Percentiles rank a stretch among this genome's conserved stretches.
Evolutionary conservation across 2,329 filamentous ascomycete genomes (phyloP).

Genomic region (Thermoascus crustaceus): DNA sequence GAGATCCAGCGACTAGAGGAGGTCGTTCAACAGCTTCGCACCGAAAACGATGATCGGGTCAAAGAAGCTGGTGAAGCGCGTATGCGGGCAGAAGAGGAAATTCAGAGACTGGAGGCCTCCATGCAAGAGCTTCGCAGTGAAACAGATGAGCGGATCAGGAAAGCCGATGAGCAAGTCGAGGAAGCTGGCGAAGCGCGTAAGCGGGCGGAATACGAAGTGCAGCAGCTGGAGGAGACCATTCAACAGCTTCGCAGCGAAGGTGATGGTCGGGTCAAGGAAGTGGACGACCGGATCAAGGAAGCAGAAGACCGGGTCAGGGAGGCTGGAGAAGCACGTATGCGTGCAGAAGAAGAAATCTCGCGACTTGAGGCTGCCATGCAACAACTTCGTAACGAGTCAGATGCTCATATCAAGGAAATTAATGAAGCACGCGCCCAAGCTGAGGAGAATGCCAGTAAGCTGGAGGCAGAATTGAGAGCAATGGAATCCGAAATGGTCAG

Average conservation of each 20-base stretch:
- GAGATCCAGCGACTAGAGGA: constrained; percentile 21
- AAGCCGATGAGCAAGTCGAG: constrained; percentile 4
- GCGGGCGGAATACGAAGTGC: constrained; percentile 17
- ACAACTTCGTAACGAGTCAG: constrained; percentile 24
- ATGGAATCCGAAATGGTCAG: constrained; percentile 58
- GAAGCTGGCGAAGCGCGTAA: constrained; percentile 14
- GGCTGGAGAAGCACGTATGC: constrained; percentile 12
- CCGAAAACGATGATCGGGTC: no score
- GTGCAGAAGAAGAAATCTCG: constrained; percentile 17
- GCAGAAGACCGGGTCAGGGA: constrained; percentile 8
- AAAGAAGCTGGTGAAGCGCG: constrained; percentile 13
- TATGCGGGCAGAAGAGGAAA: constrained; percentile 23
- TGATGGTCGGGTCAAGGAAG: no score
- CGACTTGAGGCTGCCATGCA: constrained; percentile 24
- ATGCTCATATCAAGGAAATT: constrained; percentile 22
- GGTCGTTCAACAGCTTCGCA: constrained; percentile 26
- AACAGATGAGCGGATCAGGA: constrained; percentile 10
- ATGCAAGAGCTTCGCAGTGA: constrained; percentile 35
- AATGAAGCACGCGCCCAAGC: constrained; percentile 22
- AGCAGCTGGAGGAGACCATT: constrained; percentile 21
- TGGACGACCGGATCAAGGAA: constrained; percentile 9
- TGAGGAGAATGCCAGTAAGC: constrained; percentile 30
- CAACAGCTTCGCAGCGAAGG: no score
- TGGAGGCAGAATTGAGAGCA: constrained; percentile 43
- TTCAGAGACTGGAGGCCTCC: constrained; percentile 40